Evolutionary conservation across 805 yeast genomes (phyloP), one percentile per base, ranked within the genome.

Genomic region (Saturnispora galanensis): DNA sequence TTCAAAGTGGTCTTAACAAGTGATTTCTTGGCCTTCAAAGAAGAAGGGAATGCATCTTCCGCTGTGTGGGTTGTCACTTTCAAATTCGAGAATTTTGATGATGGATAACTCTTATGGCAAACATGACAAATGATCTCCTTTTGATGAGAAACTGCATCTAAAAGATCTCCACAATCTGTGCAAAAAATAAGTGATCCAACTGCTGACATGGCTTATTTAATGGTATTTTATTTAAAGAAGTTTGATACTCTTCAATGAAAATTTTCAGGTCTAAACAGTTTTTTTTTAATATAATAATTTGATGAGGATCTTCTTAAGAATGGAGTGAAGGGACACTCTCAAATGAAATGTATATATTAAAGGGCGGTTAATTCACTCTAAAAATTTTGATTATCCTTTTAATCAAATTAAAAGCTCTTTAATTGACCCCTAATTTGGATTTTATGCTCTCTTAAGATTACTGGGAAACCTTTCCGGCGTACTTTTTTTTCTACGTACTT

Each of bases 121-220:
- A 73, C 60, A 6, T 38, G 31, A 36, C 56, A 52, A 16, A 31
- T 40, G 6, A 52, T 43, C 10, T 47, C 45, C 41, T 47, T 51
- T 39, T 64, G 68, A 42, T 70, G 65, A 31, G 78, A 66, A 29
- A 76, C 76, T 9, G 87, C 72, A 60, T 86, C 95, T 48, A 93
- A 69, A 45, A 93, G 70, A 57, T 84, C 86, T 55, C 99, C 99
- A 65, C 99, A 93, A 53, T 80, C 85, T 10, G 81, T 73, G 63
- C 99, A 93, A 65, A 93, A 93, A 47, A 93, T 90, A 56, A 93
- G 76, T 40, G 96, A 84, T 12, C 98, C 99, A 35, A 93, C 96
- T 13, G 79, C 95, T 47, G 96, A 86, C 98, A 93, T 90, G 31
- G 31, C 50, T 28, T 10, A 31, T 18, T 8, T 6, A 9, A 18